Percentiles rank a stretch among this genome's conserved stretches.
Evolutionary conservation across 2,329 filamentous ascomycete genomes (phyloP).

Genomic region (Fusarium transvaalense): DNA sequence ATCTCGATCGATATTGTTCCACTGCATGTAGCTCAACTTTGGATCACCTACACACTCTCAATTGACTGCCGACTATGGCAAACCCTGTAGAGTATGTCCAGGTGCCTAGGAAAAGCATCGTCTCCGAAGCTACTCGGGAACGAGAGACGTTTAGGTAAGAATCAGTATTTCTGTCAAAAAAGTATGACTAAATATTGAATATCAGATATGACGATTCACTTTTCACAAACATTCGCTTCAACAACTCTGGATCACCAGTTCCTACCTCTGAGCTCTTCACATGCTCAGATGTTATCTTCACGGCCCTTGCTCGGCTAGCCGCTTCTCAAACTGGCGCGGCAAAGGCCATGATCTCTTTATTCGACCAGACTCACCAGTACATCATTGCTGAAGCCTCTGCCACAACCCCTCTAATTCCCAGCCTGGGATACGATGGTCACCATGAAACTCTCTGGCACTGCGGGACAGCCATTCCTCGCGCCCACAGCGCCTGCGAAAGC

Average conservation of each 20-base stretch:
- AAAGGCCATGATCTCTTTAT: constrained; percentile 63
- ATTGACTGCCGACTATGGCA: constrained; percentile 13
- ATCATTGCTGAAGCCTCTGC: constrained; percentile 65
- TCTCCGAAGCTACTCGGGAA: constrained; percentile 48
- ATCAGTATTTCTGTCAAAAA: not conserved
- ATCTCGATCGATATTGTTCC: not conserved
- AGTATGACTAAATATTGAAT: not conserved
- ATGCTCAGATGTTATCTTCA: constrained; percentile 56
- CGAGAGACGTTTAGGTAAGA: constrained; percentile 51
- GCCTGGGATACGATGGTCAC: constrained; percentile 19
- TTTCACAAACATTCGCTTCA: constrained; percentile 38
- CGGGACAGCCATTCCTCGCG: constrained; percentile 51
- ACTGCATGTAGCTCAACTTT: not conserved
- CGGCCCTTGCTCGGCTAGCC: constrained; percentile 63
- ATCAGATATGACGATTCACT: constrained; percentile 28
- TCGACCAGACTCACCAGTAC: constrained; percentile 62
- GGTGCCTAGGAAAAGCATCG: constrained; percentile 26
- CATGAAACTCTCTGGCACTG: constrained; percentile 47
- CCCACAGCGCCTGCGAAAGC: constrained; percentile 48
- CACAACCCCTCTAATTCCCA: constrained; percentile 52
- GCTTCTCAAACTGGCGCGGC: constrained; percentile 57
- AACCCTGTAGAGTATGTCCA: not conserved
- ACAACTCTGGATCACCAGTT: constrained; percentile 41
- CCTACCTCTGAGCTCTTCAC: constrained; percentile 47
- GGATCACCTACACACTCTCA: not conserved